These are phyloP conservation scores for Solanum chmielewskii DNA, from an alignment of 257 asterid species.

Conservation along the genomic window DNA sequence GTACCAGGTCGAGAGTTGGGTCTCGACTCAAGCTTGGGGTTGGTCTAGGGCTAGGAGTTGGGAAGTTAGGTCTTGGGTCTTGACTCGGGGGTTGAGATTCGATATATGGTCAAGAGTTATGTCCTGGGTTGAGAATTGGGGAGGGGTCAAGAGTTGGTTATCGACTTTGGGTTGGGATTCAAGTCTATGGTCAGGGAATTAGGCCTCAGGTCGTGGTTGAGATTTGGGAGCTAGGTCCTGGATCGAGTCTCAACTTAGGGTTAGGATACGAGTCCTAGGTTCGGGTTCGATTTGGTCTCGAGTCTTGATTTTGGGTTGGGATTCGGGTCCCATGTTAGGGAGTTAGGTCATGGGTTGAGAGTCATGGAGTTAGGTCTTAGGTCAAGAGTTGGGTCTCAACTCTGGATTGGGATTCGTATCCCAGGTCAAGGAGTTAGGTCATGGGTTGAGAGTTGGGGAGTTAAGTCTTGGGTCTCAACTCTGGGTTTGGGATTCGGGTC, in stretches of 20 bases:
- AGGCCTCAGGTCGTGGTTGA: not conserved
- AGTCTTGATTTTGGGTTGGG: too few relatives aligned
- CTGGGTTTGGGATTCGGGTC: not conserved
- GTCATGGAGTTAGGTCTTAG: not conserved
- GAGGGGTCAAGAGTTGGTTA: not conserved
- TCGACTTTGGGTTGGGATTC: not conserved
- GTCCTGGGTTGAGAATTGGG: not conserved
- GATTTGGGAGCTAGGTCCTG: not conserved
- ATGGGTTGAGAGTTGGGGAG: too few relatives aligned
- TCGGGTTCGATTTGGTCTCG: too few relatives aligned
- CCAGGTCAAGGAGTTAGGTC: not conserved
- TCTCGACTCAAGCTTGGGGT: not conserved
- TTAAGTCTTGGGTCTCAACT: not conserved
- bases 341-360: not conserved
- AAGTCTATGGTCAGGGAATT: not conserved
- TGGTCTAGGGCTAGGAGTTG: too few relatives aligned
- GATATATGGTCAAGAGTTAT: too few relatives aligned
- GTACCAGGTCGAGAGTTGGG: not conserved
- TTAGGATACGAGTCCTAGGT: not conserved
- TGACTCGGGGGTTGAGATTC: too few relatives aligned
- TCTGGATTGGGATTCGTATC: not conserved
- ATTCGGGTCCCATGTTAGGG: too few relatives aligned
- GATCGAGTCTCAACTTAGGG: not conserved
- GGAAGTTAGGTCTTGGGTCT: too few relatives aligned
- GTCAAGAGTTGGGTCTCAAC: not conserved